phyloP scores from a whole-genome alignment of 139 green algal genomes.

The Deuterostichococcus epilithicus region DNA sequence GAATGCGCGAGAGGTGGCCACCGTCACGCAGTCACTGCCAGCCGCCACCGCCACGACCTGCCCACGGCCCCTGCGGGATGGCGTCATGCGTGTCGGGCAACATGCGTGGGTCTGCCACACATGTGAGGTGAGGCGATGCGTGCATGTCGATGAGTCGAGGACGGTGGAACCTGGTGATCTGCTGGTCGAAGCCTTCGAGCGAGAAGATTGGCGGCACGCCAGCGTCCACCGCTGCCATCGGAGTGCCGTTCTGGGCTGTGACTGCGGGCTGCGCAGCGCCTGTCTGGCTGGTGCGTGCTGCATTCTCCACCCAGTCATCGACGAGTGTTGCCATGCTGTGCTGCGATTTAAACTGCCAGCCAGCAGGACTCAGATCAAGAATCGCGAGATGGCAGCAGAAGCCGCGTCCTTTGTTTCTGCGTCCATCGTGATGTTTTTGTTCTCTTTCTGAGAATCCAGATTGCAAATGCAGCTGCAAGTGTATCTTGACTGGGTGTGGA shows the following conservation, averaged over 20 bases:
- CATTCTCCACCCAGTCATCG: not conserved
- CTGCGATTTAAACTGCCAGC: too few species aligned
- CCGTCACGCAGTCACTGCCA: conserved; percentile 54
- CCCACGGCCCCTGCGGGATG: conserved; percentile 46
- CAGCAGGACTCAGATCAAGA: too few species aligned
- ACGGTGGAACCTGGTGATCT: conserved; percentile 12
- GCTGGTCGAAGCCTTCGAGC: conserved; percentile 12
- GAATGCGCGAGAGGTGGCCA: conserved; percentile 70
- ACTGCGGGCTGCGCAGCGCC: too few species aligned
- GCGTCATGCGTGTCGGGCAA: not conserved
- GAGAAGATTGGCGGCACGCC: conserved; percentile 13
- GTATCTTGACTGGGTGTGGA: too few species aligned
- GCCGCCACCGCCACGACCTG: conserved; percentile 43
- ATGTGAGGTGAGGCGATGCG: too few species aligned
- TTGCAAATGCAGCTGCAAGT: too few species aligned
- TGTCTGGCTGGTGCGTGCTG: not conserved
- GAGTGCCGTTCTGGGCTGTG: not conserved
- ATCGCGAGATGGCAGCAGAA: too few species aligned
- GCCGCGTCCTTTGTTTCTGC: too few species aligned
- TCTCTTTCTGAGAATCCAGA: too few species aligned
- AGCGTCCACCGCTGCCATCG: not conserved
- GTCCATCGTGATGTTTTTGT: too few species aligned
- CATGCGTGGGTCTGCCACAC: not conserved
- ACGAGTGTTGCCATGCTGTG: not conserved
- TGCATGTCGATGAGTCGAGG: too few species aligned